phyloP scores from a whole-genome alignment of 75 land plant genomes.

The Ceratopteris richardii region DNA sequence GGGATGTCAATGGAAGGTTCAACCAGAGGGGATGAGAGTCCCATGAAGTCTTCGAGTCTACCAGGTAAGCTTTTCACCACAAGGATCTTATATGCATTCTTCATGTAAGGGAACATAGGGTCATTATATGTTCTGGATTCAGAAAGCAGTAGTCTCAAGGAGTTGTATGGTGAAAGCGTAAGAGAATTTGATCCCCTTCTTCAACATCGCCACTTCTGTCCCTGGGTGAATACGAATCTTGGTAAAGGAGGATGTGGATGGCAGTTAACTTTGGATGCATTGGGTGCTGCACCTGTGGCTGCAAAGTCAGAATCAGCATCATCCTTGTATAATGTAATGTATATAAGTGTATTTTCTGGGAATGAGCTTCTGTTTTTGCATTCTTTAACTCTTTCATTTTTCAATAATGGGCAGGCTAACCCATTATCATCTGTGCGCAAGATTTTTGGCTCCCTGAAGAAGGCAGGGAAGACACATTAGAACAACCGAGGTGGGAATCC shows the following conservation, averaged over 20 bases:
- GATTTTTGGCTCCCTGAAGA: neutral
- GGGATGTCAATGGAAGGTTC: neutral
- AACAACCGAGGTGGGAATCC: no score
- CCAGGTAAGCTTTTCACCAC: neutral
- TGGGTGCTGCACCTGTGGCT: conserved; percentile 12
- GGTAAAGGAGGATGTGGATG: conserved; percentile 51
- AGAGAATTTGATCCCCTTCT: conserved; percentile 68
- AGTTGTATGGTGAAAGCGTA: conserved; percentile 7
- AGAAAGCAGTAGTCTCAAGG: neutral
- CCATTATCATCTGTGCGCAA: neutral
- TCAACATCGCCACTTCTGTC: conserved; percentile 84
- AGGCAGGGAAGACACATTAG: no score
- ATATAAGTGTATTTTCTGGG: neutral
- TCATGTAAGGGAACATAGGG: neutral
- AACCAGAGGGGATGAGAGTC: neutral
- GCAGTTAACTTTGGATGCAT: conserved; percentile 58
- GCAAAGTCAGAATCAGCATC: conserved; percentile 24
- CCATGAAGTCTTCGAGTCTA: neutral
- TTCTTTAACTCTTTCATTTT: neutral
- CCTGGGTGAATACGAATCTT: conserved; percentile 60
- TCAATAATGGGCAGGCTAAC: neutral
- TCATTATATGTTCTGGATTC: neutral
- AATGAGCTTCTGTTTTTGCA: neutral
- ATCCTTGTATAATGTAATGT: conserved; percentile 21
- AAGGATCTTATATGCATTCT: neutral